Evolutionary conservation across 768 basidiomycete genomes (phyloP).

Genomic region (Leccinum variicolor): DNA sequence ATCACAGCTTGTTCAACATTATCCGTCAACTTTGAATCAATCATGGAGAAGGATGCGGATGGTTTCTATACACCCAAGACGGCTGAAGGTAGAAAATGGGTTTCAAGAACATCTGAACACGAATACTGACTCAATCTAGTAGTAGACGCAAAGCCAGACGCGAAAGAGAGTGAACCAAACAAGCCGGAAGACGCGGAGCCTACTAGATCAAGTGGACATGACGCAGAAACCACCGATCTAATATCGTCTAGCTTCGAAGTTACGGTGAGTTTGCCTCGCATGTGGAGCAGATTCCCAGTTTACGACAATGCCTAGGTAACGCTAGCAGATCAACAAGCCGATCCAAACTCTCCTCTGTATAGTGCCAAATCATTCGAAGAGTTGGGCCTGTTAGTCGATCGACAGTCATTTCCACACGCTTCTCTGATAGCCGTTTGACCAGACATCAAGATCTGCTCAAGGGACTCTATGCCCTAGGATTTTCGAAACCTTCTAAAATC

Average conservation of each 20-base stretch:
- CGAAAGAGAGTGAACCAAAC: slow-evolving; percentile 25
- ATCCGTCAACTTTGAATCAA: slow-evolving; percentile 23
- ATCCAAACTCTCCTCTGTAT: slow-evolving; percentile 93
- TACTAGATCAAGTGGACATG: slow-evolving; percentile 17
- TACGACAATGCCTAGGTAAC: slow-evolving; percentile 62
- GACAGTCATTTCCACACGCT: neutral
- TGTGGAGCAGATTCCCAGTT: neutral
- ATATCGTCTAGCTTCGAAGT: slow-evolving; percentile 83
- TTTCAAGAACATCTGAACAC: neutral
- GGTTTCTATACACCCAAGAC: slow-evolving; percentile 66
- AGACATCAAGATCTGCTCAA: slow-evolving; percentile 88
- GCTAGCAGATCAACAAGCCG: slow-evolving; percentile 91
- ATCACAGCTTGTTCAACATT: slow-evolving; percentile 3
- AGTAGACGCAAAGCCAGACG: slow-evolving; percentile 23
- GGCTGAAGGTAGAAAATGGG: slow-evolving; percentile 35
- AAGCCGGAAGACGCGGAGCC: slow-evolving; percentile 18
- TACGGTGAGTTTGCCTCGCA: slow-evolving; percentile 43
- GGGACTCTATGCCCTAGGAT: slow-evolving; percentile 92
- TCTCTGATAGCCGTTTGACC: slow-evolving; percentile 7
- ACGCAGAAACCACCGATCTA: slow-evolving; percentile 49
- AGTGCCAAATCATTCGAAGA: slow-evolving; percentile 95
- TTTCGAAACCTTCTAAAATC: slow-evolving; percentile 97
- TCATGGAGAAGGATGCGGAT: slow-evolving; percentile 71
- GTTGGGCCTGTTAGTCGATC: slow-evolving; percentile 75
- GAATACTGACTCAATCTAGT: slow-evolving; percentile 7